These are phyloP conservation scores for Botrytis sinoallii DNA, from an alignment of 2,329 filamentous ascomycete species.

Conservation along the genomic window DNA sequence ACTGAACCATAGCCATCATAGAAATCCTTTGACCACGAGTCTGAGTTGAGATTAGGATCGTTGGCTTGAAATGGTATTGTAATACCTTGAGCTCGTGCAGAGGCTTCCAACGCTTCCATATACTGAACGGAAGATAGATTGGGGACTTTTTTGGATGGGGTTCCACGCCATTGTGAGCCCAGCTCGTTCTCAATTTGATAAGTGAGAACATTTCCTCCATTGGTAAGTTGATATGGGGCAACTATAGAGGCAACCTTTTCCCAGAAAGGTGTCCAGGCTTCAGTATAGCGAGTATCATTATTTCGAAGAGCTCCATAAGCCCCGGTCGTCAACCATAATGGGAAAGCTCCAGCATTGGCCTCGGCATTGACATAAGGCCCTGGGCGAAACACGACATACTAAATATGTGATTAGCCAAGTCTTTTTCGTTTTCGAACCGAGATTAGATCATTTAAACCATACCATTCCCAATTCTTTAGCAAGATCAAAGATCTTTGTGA, in stretches of 20 bases:
- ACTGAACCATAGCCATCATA: conserved; percentile 54
- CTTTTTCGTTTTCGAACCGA: not conserved
- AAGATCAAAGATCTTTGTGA: conserved; percentile 68
- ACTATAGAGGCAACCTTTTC: conserved; percentile 49
- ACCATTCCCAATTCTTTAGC: conserved; percentile 71
- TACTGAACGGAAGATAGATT: conserved; percentile 51
- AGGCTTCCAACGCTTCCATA: conserved; percentile 55
- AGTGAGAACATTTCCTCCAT: conserved; percentile 54
- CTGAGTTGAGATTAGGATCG: conserved; percentile 56
- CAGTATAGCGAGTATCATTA: conserved; percentile 51
- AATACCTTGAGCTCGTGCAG: conserved; percentile 54
- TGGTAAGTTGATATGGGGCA: conserved; percentile 52
- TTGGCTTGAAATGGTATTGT: conserved; percentile 57
- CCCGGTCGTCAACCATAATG: conserved; percentile 60
- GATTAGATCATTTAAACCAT: not conserved
- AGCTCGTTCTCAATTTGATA: conserved; percentile 59
- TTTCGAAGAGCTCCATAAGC: conserved; percentile 53
- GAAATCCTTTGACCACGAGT: conserved; percentile 60
- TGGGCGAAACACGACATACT: conserved; percentile 60
- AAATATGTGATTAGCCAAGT: not conserved
- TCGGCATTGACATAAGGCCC: conserved; percentile 67
- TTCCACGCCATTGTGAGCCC: conserved; percentile 42
- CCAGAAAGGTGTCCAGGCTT: conserved; percentile 54
- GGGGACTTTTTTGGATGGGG: conserved; percentile 43
- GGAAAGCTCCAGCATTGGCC: conserved; percentile 58